These are phyloP conservation scores for Platanthera zijinensis DNA, from an alignment of 106 monocot species.

Conservation along the genomic window DNA sequence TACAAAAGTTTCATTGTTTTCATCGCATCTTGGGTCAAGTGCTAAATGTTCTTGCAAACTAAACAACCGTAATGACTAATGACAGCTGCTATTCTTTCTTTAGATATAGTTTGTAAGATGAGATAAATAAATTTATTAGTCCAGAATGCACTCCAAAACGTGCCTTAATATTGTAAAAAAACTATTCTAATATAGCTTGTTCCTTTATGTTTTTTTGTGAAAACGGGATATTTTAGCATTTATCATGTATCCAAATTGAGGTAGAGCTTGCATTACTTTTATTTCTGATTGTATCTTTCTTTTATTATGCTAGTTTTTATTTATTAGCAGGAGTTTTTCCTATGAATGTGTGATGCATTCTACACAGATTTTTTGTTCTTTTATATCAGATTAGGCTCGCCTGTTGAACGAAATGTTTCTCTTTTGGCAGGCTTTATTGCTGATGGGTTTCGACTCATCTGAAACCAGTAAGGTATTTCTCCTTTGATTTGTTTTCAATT, in stretches of 20 bases:
- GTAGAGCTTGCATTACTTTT: too few relatives aligned
- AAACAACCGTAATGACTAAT: background rate
- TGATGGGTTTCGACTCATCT: constrained; percentile 62
- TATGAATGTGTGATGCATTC: background rate
- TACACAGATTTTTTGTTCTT: background rate
- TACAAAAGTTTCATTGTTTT: background rate
- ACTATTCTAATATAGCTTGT: too few relatives aligned
- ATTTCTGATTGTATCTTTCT: too few relatives aligned
- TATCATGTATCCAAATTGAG: too few relatives aligned
- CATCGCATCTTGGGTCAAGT: background rate
- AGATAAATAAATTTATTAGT: too few relatives aligned
- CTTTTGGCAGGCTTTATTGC: constrained; percentile 63
- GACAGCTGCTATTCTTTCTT: background rate
- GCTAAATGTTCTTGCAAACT: background rate
- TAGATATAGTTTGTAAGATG: background rate
- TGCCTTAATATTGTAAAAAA: background rate
- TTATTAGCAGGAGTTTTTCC: too few relatives aligned
- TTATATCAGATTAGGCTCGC: background rate
- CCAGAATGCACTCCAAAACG: background rate
- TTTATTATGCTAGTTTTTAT: too few relatives aligned
- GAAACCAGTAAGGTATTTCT: constrained; percentile 63
- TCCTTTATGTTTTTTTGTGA: too few relatives aligned
- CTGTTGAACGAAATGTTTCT: background rate
- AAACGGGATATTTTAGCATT: too few relatives aligned
- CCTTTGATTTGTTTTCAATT: background rate